phyloP scores from a whole-genome alignment of 1,284 basidiomycete species.

The Irpex sp. region DNA sequence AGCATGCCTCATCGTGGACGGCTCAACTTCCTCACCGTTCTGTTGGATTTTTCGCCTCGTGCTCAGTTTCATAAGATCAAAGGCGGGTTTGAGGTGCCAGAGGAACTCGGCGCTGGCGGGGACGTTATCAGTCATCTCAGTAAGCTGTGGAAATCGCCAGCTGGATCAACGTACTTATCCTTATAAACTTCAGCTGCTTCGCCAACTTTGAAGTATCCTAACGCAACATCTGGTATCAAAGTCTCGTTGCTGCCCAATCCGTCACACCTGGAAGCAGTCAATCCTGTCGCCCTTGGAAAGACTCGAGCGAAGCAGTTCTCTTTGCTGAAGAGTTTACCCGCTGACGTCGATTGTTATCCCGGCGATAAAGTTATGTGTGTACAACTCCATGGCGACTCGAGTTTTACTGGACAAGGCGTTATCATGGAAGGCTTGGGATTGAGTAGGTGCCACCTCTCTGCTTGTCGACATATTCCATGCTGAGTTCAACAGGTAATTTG shows the following conservation, averaged over 20 bases:
- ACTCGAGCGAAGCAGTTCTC: conserved; percentile 90
- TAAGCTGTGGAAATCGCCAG: conserved; percentile 20
- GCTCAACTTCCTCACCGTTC: conserved; percentile 79
- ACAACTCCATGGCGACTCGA: conserved; percentile 87
- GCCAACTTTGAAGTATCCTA: conserved; percentile 54
- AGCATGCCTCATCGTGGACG: conserved; percentile 88
- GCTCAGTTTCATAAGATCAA: conserved; percentile 84
- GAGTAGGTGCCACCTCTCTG: conserved; percentile 41
- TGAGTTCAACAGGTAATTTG: conserved; percentile 55
- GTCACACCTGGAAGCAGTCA: conserved; percentile 85
- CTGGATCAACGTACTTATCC: background rate
- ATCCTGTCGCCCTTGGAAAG: conserved; percentile 84
- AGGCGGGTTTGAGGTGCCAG: conserved; percentile 70
- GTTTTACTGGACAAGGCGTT: conserved; percentile 86
- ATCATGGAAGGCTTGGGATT: conserved; percentile 86
- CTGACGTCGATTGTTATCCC: conserved; percentile 65
- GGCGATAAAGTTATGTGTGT: conserved; percentile 87
- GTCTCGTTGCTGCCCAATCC: conserved; percentile 85
- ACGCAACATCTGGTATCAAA: conserved; percentile 49
- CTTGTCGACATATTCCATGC: background rate
- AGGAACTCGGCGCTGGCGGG: conserved; percentile 67
- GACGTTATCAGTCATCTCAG: conserved; percentile 87
- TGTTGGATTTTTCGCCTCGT: conserved; percentile 63
- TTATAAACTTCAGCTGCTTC: conserved; percentile 45
- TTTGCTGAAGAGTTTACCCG: conserved; percentile 52